Conservation (phyloP, 495 filamentous ascomycete genomes). For the Parmelia sp. region DNA sequence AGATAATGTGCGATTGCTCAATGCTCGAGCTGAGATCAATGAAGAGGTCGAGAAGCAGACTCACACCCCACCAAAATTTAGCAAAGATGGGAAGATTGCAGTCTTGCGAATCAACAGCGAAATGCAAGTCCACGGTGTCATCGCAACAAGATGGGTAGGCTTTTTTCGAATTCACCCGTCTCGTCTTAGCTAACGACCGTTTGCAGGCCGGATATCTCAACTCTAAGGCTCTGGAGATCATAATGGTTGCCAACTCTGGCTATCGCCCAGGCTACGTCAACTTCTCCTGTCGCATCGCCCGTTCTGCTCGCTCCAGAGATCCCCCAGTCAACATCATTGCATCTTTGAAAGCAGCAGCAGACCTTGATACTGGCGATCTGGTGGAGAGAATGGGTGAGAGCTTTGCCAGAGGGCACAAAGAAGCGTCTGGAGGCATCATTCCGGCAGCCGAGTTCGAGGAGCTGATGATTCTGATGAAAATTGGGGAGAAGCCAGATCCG, state of each 20-base stretch:
- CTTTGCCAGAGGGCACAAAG: conserved; percentile 54
- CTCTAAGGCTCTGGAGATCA: conserved; percentile 45
- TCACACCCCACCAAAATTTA: conserved; percentile 51
- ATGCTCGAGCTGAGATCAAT: conserved; percentile 45
- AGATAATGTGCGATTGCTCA: conserved; percentile 36
- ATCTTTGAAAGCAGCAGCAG: conserved; percentile 41
- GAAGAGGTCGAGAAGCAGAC: conserved; percentile 50
- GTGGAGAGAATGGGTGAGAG: conserved; percentile 43
- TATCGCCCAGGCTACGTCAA: conserved; percentile 51
- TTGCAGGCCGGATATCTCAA: conserved; percentile 40
- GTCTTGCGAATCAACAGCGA: conserved; percentile 48
- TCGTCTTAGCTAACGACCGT: neutral
- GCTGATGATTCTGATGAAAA: conserved; percentile 45
- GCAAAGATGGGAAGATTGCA: conserved; percentile 48
- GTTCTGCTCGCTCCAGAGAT: conserved; percentile 38
- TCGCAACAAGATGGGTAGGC: conserved; percentile 51
- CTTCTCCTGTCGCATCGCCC: conserved; percentile 53
- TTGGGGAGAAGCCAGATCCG: conserved; percentile 44
- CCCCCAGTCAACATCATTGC: conserved; percentile 52
- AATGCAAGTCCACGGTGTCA: conserved; percentile 53
- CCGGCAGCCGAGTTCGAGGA: conserved; percentile 49
- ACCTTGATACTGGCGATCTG: conserved; percentile 36
- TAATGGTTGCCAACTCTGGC: conserved; percentile 53
- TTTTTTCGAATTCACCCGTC: too few relatives aligned
- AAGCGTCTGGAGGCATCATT: conserved; percentile 53